Percentiles rank a stretch among this genome's conserved stretches.
These are phyloP conservation scores for Bipolaris cookei DNA, from an alignment of 2,329 filamentous ascomycete genomes.

Conservation along the genomic window DNA sequence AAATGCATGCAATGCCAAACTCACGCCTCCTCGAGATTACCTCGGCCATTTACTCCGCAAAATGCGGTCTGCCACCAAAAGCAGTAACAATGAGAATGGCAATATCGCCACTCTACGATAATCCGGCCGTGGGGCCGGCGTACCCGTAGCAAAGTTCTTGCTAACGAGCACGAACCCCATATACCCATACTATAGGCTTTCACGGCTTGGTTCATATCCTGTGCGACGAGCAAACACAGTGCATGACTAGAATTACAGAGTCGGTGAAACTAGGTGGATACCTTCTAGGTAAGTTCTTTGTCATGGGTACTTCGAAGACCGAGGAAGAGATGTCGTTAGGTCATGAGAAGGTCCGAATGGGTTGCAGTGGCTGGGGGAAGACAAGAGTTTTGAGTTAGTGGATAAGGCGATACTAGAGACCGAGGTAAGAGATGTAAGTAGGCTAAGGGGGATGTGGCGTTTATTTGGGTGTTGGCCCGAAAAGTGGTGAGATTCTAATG, in stretches of 20 bases:
- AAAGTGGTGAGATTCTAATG: conserved; percentile 8
- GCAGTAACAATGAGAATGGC: too few relatives aligned
- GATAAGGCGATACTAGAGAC: conserved; percentile 36
- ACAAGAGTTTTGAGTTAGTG: conserved; percentile 42
- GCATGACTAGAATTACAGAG: conserved; percentile 53
- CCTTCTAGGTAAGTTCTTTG: conserved; percentile 52
- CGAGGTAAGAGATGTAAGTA: conserved; percentile 30
- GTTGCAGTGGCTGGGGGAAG: conserved; percentile 52
- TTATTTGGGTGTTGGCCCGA: conserved; percentile 41
- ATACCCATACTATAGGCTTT: conserved; percentile 58
- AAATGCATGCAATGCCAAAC: conserved; percentile 28
- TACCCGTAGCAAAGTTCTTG: conserved; percentile 37
- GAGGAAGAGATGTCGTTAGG: conserved; percentile 44
- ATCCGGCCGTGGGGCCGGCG: conserved; percentile 40
- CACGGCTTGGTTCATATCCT: conserved; percentile 65
- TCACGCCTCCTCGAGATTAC: conserved; percentile 33
- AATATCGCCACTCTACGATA: conserved; percentile 25
- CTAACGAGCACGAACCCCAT: conserved; percentile 24
- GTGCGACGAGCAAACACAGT: conserved; percentile 55
- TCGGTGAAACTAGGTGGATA: conserved; percentile 62
- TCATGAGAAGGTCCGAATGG: conserved; percentile 44
- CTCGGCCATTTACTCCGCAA: conserved; percentile 24
- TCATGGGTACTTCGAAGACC: conserved; percentile 18
- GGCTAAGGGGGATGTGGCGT: conserved; percentile 29
- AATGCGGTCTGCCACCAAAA: conserved; percentile 6